phyloP scores from a whole-genome alignment of 192 early-diverging fungal genomes.

The Allomyces macrogynus region DNA sequence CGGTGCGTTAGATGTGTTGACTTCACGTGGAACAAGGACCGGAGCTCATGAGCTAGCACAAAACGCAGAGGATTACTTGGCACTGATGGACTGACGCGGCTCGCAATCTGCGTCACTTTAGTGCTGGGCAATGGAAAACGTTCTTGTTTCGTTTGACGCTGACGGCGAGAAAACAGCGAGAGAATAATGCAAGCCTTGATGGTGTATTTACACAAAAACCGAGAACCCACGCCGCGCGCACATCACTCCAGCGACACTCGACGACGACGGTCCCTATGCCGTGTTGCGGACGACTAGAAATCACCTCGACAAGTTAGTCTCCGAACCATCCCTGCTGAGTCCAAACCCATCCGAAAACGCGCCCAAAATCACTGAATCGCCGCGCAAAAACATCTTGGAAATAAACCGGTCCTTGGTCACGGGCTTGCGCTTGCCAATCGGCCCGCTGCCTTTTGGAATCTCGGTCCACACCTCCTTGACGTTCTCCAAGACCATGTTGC shows the following conservation, averaged over 20 bases:
- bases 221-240: too few species aligned
- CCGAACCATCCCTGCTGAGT: too few species aligned
- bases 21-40: background rate
- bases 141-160: too few species aligned
- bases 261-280: too few species aligned
- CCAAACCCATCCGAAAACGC: constrained; percentile 9
- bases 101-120: too few species aligned
- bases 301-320: too few species aligned
- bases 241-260: too few species aligned
- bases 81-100: background rate
- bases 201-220: too few species aligned
- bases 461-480: constrained; percentile 99
- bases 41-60: background rate
- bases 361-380: constrained; percentile 85
- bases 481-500: constrained; percentile 99
- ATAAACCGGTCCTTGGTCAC: constrained; percentile 98
- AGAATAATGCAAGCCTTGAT: too few species aligned
- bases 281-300: too few species aligned
- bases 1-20: background rate
- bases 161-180: too few species aligned
- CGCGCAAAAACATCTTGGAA: constrained; percentile 92
- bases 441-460: constrained; percentile 65
- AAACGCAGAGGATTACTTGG: background rate
- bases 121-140: too few species aligned
- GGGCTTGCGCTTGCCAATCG: constrained; percentile 71